Conservation (phyloP, 345 rosid species). For the Salix exigua region DNA sequence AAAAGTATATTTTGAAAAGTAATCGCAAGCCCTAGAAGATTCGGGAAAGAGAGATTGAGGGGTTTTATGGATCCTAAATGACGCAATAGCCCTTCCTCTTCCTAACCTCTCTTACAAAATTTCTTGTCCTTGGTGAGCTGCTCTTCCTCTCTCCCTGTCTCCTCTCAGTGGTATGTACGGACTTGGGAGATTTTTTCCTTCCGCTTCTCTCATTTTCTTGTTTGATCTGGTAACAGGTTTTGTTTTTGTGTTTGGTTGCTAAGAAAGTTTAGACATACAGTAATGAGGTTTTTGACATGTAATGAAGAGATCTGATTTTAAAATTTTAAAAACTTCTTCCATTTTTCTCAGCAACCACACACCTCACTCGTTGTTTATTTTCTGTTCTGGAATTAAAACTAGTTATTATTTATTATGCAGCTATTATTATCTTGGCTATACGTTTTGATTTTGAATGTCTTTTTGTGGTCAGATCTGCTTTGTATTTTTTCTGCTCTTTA, state of each 20-base stretch:
- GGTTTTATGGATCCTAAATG: neutral
- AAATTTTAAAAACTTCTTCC: neutral
- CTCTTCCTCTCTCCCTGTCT: neutral
- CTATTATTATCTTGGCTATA: neutral
- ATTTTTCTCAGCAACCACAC: neutral
- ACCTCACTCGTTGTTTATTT: neutral
- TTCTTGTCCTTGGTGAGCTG: slow-evolving; percentile 11
- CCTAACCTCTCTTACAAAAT: too few relatives aligned
- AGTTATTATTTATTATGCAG: neutral
- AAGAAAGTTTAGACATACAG: neutral
- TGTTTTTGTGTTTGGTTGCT: neutral
- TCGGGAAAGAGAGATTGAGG: neutral
- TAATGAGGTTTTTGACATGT: neutral
- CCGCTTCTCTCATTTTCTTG: neutral
- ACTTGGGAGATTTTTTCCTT: neutral
- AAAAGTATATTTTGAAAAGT: neutral
- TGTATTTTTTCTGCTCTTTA: neutral
- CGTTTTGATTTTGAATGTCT: neutral
- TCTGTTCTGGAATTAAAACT: neutral
- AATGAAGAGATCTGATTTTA: slow-evolving; percentile 13
- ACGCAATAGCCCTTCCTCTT: slow-evolving; percentile 4
- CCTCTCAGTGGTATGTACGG: neutral
- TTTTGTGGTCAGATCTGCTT: slow-evolving; percentile 13
- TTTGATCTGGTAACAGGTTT: neutral
- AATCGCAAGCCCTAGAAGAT: neutral